A percentile compares a stretch with the other conserved stretches of the same genome.
Conservation (phyloP, 495 filamentous ascomycete genomes). For the Aspergillus ostianus region DNA sequence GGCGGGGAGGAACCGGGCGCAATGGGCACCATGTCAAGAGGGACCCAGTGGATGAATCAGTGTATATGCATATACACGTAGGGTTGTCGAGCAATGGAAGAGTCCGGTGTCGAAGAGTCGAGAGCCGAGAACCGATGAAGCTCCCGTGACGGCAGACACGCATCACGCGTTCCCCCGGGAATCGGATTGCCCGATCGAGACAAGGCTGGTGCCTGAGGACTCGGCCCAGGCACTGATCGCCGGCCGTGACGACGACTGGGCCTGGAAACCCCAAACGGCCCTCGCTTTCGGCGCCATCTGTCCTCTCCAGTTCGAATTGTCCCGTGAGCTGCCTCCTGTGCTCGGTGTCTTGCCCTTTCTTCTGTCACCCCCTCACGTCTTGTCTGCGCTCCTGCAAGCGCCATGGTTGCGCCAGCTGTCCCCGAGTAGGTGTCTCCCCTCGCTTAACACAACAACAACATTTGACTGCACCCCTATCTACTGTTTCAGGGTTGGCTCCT, state of each 20-base stretch:
- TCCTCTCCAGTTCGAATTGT: slow-evolving; percentile 3
- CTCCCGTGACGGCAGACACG: slow-evolving; percentile 18
- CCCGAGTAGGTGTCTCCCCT: slow-evolving; percentile 68
- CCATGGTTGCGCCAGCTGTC: slow-evolving; percentile 85
- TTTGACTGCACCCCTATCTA: slow-evolving; percentile 2
- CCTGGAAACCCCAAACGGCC: not conserved
- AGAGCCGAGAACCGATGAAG: slow-evolving; percentile 11
- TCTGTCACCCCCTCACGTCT: not conserved
- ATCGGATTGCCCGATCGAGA: slow-evolving; percentile 29
- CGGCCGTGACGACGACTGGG: slow-evolving; percentile 20
- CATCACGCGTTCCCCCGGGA: slow-evolving; percentile 34
- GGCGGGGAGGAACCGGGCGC: slow-evolving; percentile 7
- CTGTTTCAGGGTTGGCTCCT: slow-evolving; percentile 20
- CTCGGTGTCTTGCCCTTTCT: slow-evolving; percentile 3
- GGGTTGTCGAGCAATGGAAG: slow-evolving; percentile 3
- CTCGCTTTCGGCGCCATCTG: slow-evolving; percentile 15
- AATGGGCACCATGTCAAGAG: slow-evolving; percentile 23
- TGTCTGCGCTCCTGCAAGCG: slow-evolving; percentile 34
- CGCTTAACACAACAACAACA: slow-evolving; percentile 4
- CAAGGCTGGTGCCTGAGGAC: slow-evolving; percentile 28
- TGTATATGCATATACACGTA: not conserved
- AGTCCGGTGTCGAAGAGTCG: too few species aligned
- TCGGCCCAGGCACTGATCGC: slow-evolving; percentile 16
- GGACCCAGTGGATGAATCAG: not conserved
- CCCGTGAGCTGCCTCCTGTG: not conserved